These are phyloP conservation scores for Andrographis paniculata DNA, from an alignment of 305 asterid species.

Conservation along the genomic window DNA sequence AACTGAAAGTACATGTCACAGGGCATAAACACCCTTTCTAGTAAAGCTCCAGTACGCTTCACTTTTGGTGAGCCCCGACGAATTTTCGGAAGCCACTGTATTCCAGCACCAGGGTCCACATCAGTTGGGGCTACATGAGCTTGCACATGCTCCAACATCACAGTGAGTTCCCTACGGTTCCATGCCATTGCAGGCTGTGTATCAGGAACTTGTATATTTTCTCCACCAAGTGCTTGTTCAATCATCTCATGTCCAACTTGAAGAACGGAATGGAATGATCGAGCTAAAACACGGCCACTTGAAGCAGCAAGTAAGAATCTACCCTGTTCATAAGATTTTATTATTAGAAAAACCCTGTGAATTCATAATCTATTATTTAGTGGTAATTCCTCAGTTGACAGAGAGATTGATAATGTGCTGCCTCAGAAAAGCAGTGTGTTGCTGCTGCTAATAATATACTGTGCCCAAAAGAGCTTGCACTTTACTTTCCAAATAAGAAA, in stretches of 20 bases:
- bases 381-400: background rate
- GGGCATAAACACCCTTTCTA: conserved; percentile 99
- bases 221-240: conserved; percentile 83
- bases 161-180: conserved; percentile 95
- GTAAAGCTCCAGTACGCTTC: conserved; percentile 98
- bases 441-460: background rate
- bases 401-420: background rate
- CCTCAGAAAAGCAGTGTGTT: background rate
- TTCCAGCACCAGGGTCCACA: conserved; percentile 99
- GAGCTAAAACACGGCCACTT: conserved; percentile 99
- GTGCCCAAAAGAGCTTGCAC: conserved; percentile 6
- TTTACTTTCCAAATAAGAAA: conserved; percentile 12
- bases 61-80: conserved; percentile 91
- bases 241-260: conserved; percentile 85
- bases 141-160: conserved; percentile 99
- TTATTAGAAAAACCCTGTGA: conserved; percentile 20
- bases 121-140: conserved; percentile 99
- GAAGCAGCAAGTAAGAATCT: conserved; percentile 98
- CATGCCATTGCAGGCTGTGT: conserved; percentile 94
- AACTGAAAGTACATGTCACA: conserved; percentile 98
- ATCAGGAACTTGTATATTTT: conserved; percentile 61
- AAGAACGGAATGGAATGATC: conserved; percentile 93
- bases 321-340: conserved; percentile 61
- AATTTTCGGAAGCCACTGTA: conserved; percentile 99
- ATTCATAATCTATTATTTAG: background rate